A percentile compares a stretch with the other conserved stretches of the same genome.
These are phyloP conservation scores for Talaromyces verruculosus DNA, from an alignment of 2,329 filamentous ascomycete species.

Conservation along the genomic window DNA sequence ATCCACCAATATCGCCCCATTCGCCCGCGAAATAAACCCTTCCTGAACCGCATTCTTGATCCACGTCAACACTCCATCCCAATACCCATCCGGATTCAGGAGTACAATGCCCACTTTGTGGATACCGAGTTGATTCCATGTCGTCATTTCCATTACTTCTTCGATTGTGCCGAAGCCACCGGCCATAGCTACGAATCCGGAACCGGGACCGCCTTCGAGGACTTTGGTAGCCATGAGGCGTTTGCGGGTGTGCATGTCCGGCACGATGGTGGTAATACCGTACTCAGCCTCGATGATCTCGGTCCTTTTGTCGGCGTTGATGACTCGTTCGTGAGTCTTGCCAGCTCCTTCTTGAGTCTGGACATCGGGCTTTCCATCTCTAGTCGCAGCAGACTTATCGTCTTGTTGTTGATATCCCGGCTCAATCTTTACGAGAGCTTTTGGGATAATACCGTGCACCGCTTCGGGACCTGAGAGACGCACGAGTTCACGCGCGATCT, in stretches of 20 bases:
- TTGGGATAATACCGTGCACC: slow-evolving; percentile 92
- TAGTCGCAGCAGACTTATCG: not conserved
- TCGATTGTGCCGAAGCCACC: slow-evolving; percentile 95
- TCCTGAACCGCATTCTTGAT: slow-evolving; percentile 70
- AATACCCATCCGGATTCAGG: slow-evolving; percentile 87
- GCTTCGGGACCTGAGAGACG: slow-evolving; percentile 73
- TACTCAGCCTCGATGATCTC: slow-evolving; percentile 54
- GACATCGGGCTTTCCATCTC: slow-evolving; percentile 10
- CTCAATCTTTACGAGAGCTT: slow-evolving; percentile 77
- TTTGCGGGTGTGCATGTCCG: slow-evolving; percentile 96
- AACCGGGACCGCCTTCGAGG: slow-evolving; percentile 74
- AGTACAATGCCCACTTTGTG: slow-evolving; percentile 77
- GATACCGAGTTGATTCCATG: slow-evolving; percentile 95
- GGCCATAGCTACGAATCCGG: slow-evolving; percentile 82
- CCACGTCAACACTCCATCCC: slow-evolving; percentile 83
- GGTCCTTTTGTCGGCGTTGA: slow-evolving; percentile 36
- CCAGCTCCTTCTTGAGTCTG: slow-evolving; percentile 52
- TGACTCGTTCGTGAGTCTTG: slow-evolving; percentile 53
- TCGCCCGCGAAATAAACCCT: slow-evolving; percentile 72
- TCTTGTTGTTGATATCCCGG: slow-evolving; percentile 29
- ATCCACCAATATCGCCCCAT: slow-evolving; percentile 72
- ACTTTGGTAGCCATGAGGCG: slow-evolving; percentile 89
- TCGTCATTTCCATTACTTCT: slow-evolving; percentile 91
- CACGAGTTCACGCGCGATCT: slow-evolving; percentile 82
- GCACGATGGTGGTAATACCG: slow-evolving; percentile 82